Conservation (phyloP, 2,329 filamentous ascomycete genomes). For the Penicillium sp. region DNA sequence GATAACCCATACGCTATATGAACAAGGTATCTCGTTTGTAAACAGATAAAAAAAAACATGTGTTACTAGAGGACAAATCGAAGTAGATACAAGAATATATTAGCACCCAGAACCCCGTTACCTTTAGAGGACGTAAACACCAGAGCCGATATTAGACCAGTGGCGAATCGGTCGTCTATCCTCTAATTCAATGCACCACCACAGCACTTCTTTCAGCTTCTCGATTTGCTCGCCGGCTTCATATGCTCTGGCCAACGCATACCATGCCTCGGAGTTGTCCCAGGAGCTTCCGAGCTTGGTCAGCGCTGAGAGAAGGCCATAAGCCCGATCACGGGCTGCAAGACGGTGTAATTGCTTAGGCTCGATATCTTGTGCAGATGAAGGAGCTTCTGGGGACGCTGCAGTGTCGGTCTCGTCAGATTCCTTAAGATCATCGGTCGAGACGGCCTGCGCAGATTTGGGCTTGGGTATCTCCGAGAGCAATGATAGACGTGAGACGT, state of each 20-base stretch:
- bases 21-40: constrained; percentile 30
- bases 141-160: constrained; percentile 70
- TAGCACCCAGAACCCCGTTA: constrained; percentile 5
- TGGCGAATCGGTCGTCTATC: constrained; percentile 75
- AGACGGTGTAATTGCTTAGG: constrained; percentile 75
- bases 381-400: constrained; percentile 3
- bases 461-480: constrained; percentile 23
- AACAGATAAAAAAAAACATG: constrained; percentile 11
- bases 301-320: constrained; percentile 74
- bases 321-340: constrained; percentile 86
- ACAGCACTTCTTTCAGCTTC: constrained; percentile 87
- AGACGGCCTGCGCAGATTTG: constrained; percentile 22
- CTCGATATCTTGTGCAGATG: constrained; percentile 44
- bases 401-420: constrained; percentile 6
- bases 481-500: constrained; percentile 28
- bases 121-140: constrained; percentile 62
- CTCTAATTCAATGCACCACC: constrained; percentile 97
- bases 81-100: constrained; percentile 27
- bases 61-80: constrained; percentile 7
- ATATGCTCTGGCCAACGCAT: constrained; percentile 78
- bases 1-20: constrained; percentile 15
- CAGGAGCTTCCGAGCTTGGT: constrained; percentile 85
- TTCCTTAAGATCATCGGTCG: constrained; percentile 22
- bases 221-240: constrained; percentile 82
- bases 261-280: constrained; percentile 94